Percentiles rank a stretch among this genome's conserved stretches.
These are phyloP conservation scores for Asterophora parasitica DNA, from an alignment of 768 basidiomycete species.

Conservation along the genomic window DNA sequence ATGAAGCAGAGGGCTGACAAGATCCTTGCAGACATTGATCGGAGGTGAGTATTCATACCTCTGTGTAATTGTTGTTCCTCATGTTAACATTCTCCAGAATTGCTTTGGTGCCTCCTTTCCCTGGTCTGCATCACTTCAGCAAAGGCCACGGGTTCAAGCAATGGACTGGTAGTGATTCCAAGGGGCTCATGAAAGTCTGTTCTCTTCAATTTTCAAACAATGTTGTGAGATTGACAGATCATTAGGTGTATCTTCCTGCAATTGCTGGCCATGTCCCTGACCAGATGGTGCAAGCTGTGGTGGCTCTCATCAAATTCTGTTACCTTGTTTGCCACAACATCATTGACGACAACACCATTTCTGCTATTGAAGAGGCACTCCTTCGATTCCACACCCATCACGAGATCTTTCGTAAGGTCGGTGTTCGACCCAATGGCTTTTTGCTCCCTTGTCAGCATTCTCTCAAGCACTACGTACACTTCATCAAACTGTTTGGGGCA, in stretches of 20 bases:
- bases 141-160: constrained; percentile 25
- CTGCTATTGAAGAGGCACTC: neutral
- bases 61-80: no score
- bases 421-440: constrained; percentile 10
- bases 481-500: constrained; percentile 21
- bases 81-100: constrained; percentile 16
- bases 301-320: constrained; percentile 17
- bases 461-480: constrained; percentile 11
- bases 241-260: constrained; percentile 22
- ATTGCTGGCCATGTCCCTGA: constrained; percentile 21
- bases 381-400: constrained; percentile 13
- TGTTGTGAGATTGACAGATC: no score
- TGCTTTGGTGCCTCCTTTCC: constrained; percentile 15
- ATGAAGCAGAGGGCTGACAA: constrained; percentile 9
- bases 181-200: constrained; percentile 28
- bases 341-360: neutral
- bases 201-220: neutral
- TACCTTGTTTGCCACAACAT: constrained; percentile 2
- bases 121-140: constrained; percentile 16
- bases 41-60: constrained; percentile 17
- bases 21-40: constrained; percentile 32
- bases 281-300: constrained; percentile 13
- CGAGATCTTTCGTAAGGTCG: constrained; percentile 10
- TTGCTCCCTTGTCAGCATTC: constrained; percentile 18
- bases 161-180: constrained; percentile 30